Base-by-base conservation (phyloP, 495 filamentous ascomycete genomes). In the Hyaloscypha hepaticicola region DNA sequence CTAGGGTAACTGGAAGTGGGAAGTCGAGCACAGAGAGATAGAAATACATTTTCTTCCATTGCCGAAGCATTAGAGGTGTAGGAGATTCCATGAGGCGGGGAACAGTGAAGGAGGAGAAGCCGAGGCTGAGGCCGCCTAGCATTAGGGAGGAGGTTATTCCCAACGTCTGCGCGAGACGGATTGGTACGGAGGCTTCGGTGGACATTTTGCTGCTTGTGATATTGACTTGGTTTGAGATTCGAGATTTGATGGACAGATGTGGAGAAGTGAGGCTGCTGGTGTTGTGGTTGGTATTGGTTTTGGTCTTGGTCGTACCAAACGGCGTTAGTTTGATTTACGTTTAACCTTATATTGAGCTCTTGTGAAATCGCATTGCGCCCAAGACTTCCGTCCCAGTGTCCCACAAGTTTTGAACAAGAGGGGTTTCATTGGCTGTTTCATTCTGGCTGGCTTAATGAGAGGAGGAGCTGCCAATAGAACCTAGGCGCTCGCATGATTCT, bases 81-180 rank as follows among this genome's bases (percentile, higher is more conserved):
- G 85, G 85, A 0, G 82, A 79, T 55, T 80, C 70, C 24, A 87
- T 77, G 14, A 87, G 67, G 53, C 77, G 74, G 5, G 85, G 85
- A 27, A 65, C 24, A 6, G 33, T 41, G 55, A 78, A 62, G 72
- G 75, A 66, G 22, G 79, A 82, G 58, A 81, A 51, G 51, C 74
- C 51, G 58, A 79, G 67, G 61, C 71, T 78, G 51, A 71, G 66
- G 64, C 83, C 84, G 70, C 72, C 63, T 22, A 75, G 66, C 61
- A 77, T 69, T 53, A 76, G 70, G 33, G 82, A 76, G 59, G 79
- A 64, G 38, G 82, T 77, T 61, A 87, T 74, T 62, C 81, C 76
- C 16, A 80, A 58, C 22, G 74, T 72, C 72, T 83, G 79, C 24
- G 78, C 72, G 57, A 80, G 60, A 61, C 78, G 81, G 66, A 82